Evolutionary conservation across 1,284 basidiomycete genomes (phyloP).

Genomic region (Heterobasidion annosum): DNA sequence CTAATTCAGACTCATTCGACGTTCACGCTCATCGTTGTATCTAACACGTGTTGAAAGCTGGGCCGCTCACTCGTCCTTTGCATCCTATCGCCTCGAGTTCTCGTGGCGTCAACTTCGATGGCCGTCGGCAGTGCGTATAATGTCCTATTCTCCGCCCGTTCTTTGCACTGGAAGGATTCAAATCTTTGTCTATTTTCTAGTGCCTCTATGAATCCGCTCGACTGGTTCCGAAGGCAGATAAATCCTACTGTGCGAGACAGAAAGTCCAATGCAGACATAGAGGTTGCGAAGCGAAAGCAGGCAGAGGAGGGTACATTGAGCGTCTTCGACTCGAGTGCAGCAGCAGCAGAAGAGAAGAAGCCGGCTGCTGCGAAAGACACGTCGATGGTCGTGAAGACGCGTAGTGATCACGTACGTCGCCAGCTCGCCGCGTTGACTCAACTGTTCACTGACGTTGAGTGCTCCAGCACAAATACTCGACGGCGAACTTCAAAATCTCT

Average conservation of each 20-base stretch:
- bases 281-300: conserved; percentile 42
- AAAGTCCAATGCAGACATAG: conserved; percentile 37
- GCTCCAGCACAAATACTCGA: conserved; percentile 80
- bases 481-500: conserved; percentile 88
- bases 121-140: conserved; percentile 31
- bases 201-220: conserved; percentile 37
- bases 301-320: conserved; percentile 43
- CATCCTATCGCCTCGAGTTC: conserved; percentile 6
- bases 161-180: conserved; percentile 1
- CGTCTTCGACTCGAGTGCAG: conserved; percentile 39
- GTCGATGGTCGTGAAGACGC: conserved; percentile 1
- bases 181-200: conserved; percentile 10
- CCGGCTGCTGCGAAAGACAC: neutral
- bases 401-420: conserved; percentile 11
- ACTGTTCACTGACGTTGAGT: neutral
- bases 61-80: neutral
- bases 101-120: conserved; percentile 21
- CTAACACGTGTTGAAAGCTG: neutral
- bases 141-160: neutral
- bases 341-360: conserved; percentile 10
- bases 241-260: conserved; percentile 37
- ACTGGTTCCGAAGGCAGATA: conserved; percentile 57
- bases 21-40: neutral
- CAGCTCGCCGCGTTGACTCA: neutral
- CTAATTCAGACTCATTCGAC: neutral